Percentiles rank a stretch among this genome's conserved stretches.
phyloP scores from a whole-genome alignment of 148 eudicot genomes.

The Mesembryanthemum crystallinum region DNA sequence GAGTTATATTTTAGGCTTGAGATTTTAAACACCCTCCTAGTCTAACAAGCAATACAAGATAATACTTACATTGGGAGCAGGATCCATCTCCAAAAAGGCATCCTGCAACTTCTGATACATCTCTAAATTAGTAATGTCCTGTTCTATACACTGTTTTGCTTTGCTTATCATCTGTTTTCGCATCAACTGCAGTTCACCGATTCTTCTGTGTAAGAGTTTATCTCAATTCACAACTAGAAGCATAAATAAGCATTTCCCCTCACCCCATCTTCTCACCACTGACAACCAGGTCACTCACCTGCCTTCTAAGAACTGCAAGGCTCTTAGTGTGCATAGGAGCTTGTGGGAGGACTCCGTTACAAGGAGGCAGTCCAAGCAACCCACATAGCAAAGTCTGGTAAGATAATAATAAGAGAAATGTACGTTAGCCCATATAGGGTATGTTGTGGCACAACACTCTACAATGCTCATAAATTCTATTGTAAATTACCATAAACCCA shows the following conservation, averaged over 20 bases:
- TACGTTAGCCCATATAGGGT: background rate
- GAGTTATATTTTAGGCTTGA: too few species aligned
- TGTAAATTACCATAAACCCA: slow-evolving; percentile 60
- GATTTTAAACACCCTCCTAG: background rate
- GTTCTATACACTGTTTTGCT: slow-evolving; percentile 70
- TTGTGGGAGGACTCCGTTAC: slow-evolving; percentile 86
- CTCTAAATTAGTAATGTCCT: slow-evolving; percentile 55
- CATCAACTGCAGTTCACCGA: slow-evolving; percentile 46
- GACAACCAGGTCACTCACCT: slow-evolving; percentile 46
- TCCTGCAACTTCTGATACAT: slow-evolving; percentile 75
- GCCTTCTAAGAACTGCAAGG: slow-evolving; percentile 75
- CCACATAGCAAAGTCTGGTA: slow-evolving; percentile 72
- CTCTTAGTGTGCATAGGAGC: slow-evolving; percentile 93
- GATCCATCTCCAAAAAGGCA: slow-evolving; percentile 62
- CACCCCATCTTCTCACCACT: background rate
- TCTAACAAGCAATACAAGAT: background rate
- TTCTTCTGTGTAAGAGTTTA: background rate
- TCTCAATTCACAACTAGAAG: background rate
- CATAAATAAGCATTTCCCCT: background rate
- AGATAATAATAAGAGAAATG: background rate
- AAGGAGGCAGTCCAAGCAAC: slow-evolving; percentile 82
- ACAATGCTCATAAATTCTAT: background rate
- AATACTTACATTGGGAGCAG: slow-evolving; percentile 44
- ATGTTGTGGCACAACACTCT: background rate
- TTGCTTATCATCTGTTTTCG: slow-evolving; percentile 68